These are phyloP conservation scores for Prunus fruticosa DNA, from an alignment of 306 rosid genomes.

Conservation along the genomic window DNA sequence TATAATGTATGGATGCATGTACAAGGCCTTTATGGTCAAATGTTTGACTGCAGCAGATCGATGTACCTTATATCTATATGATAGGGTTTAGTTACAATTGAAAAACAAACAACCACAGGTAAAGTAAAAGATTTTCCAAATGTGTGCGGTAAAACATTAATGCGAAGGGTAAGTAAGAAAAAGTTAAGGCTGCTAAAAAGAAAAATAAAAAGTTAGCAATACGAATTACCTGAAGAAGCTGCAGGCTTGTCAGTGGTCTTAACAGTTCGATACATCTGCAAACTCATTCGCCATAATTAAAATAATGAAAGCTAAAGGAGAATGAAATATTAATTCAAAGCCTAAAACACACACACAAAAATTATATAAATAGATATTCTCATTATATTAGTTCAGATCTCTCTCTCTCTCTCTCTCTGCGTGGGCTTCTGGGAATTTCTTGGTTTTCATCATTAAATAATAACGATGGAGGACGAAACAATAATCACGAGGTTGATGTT, in stretches of 20 bases:
- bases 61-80: not conserved
- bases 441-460: conserved; percentile 41
- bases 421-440: conserved; percentile 23
- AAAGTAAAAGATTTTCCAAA: not conserved
- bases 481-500: conserved; percentile 65
- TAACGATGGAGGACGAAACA: not conserved
- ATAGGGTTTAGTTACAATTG: not conserved
- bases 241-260: conserved; percentile 95
- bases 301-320: not conserved
- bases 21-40: not conserved
- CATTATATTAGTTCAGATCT: conserved; percentile 19
- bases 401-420: not conserved
- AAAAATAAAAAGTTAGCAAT: conserved; percentile 30
- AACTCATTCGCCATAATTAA: conserved; percentile 13
- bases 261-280: conserved; percentile 94
- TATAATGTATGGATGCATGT: not conserved
- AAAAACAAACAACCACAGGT: not conserved
- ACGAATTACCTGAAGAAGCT: conserved; percentile 91
- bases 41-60: not conserved
- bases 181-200: not conserved
- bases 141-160: not conserved
- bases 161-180: not conserved
- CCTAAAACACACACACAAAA: not conserved
- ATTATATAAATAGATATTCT: not conserved
- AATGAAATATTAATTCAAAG: not conserved